phyloP scores from a whole-genome alignment of 169 alveolate genomes.

The Eimeria acervulina region DNA sequence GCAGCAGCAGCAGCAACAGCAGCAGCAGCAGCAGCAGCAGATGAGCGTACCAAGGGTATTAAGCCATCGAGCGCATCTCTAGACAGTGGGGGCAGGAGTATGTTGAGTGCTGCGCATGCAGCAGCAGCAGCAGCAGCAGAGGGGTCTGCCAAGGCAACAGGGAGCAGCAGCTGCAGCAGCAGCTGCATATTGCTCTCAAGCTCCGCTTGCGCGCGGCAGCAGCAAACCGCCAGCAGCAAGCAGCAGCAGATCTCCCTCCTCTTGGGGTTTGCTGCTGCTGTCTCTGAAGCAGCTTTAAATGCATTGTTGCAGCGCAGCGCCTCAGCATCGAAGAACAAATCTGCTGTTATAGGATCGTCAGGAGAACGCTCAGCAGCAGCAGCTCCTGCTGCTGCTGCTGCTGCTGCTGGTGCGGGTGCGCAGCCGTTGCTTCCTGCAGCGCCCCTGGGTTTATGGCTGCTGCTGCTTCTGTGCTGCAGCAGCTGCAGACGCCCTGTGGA shows the following conservation, averaged over 20 bases:
- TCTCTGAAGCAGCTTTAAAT: background rate
- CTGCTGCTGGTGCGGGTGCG: too few species aligned
- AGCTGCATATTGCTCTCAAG: constrained; percentile 18
- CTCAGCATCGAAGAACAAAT: background rate
- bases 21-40: too few species aligned
- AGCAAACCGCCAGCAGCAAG: constrained; percentile 54
- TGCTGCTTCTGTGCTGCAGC: background rate
- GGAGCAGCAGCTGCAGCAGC: constrained; percentile 48
- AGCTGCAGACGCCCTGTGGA: constrained; percentile 72
- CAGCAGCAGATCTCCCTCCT: background rate
- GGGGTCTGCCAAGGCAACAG: too few species aligned
- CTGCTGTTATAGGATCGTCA: background rate
- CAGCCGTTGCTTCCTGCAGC: too few species aligned
- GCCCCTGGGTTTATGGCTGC: background rate
- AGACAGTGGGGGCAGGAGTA: background rate
- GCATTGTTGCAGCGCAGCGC: too few species aligned
- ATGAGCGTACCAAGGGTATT: constrained; percentile 5
- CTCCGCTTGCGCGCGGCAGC: background rate
- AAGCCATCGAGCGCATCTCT: constrained; percentile 31
- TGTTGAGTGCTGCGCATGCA: background rate
- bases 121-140: too few species aligned
- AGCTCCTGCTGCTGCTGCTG: background rate
- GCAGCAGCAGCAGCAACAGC: too few species aligned
- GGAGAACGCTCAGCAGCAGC: background rate
- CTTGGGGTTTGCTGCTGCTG: background rate